phyloP scores from a whole-genome alignment of 345 rosid genomes.

The Camelina hispida region DNA sequence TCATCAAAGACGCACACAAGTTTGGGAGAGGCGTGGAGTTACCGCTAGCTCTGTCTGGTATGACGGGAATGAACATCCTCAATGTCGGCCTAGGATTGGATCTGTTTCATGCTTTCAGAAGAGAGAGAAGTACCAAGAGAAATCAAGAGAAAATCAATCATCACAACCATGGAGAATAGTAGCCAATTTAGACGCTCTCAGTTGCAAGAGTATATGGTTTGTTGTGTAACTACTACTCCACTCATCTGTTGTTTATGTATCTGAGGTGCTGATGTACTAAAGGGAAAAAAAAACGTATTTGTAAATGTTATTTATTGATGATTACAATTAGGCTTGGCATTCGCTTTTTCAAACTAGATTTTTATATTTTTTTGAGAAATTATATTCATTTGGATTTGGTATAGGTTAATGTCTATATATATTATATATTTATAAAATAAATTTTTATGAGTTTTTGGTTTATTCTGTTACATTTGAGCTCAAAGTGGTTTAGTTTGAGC shows the following conservation, averaged over 20 bases:
- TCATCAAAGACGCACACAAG: conserved; percentile 68
- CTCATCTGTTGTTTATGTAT: background rate
- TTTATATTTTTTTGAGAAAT: background rate
- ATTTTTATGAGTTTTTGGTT: too few relatives aligned
- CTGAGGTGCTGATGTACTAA: conserved; percentile 18
- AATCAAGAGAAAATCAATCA: conserved; percentile 33
- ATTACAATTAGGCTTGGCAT: background rate
- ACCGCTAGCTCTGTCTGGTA: conserved; percentile 84
- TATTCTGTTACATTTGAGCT: too few relatives aligned
- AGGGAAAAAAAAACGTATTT: background rate
- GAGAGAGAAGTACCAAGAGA: conserved; percentile 55
- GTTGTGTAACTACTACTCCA: conserved; percentile 4
- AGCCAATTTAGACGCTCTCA: background rate
- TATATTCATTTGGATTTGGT: background rate
- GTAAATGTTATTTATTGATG: conserved; percentile 19
- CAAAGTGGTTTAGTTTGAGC: background rate
- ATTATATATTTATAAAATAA: too few relatives aligned
- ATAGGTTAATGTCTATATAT: too few relatives aligned
- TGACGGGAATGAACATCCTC: conserved; percentile 87
- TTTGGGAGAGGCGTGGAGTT: conserved; percentile 74
- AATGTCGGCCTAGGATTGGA: conserved; percentile 75
- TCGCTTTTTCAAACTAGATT: background rate
- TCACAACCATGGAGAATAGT: conserved; percentile 35
- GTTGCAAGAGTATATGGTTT: background rate
- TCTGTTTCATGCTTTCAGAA: conserved; percentile 70